Base-by-base conservation (phyloP, 495 filamentous ascomycete genomes). In the Sabuloglossum arenarium region DNA sequence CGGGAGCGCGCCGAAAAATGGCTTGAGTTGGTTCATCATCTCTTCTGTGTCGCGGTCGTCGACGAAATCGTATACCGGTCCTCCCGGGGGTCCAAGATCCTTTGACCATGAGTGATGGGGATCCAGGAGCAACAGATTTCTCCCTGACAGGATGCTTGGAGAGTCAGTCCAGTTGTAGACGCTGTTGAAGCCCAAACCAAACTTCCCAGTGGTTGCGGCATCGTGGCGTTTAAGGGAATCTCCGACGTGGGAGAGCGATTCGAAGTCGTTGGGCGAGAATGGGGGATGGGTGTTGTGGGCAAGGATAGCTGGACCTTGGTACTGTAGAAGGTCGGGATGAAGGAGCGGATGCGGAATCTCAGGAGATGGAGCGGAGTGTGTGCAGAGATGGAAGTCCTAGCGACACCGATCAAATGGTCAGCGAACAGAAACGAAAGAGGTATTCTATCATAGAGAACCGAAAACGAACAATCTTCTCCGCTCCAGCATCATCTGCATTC, bases 151-250 rank as follows among this genome's bases (percentile, higher is more conserved):
- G 31, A 73, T 67, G 24, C 66, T 68, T 10, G 70, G 70, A 8
- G 61, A 66, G 59, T 73, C 70, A 0, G 70, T 71, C 66, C 66
- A 73, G 56, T 73, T 70, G 47, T 71, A 73, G 0, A 96, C 90
- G 66, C 85, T 90, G 71, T 98, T 97, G 67, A 98, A 98, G 1
- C 91, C 91, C 39, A 98, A 91, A 49, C 91, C 91, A 66, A 98
- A 98, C 4, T 91, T 91, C 21, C 91, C 91, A 61, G 97, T 97
- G 71, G 97, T 97, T 5, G 86, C 93, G 67, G 96, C 91, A 65
- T 97, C 90, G 0, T 91, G 91, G 63, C 87, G 81, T 72, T 96
- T 97, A 62, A 98, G 64, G 56, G 91, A 76, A 42, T 78, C 77
- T 90, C 91, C 70, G 19, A 72, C 61, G 19, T 55, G 29, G 25